Evolutionary conservation across 805 yeast genomes (phyloP).

Genomic region (Henningerozyma blattae): DNA sequence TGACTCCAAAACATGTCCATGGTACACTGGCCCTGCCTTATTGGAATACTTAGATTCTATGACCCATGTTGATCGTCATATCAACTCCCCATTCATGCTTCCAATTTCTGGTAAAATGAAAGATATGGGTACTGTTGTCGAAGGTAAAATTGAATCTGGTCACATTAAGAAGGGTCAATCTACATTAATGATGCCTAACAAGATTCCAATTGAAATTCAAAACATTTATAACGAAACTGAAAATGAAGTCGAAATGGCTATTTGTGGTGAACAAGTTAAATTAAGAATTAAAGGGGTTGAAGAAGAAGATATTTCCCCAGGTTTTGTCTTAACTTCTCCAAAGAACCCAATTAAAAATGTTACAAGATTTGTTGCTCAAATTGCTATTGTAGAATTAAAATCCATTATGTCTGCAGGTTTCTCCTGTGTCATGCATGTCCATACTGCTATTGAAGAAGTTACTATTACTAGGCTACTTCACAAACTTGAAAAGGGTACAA

Average conservation of each 20-base stretch:
- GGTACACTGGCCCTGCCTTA: constrained; percentile 90
- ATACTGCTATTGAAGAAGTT: constrained; percentile 96
- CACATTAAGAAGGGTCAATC: constrained; percentile 69
- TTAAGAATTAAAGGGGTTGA: constrained; percentile 89
- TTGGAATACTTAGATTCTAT: constrained; percentile 80
- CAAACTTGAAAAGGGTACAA: constrained; percentile 92
- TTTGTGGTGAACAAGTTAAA: constrained; percentile 95
- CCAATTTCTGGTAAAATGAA: constrained; percentile 92
- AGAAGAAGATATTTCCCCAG: constrained; percentile 89
- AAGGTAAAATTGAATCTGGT: constrained; percentile 97
- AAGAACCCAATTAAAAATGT: constrained; percentile 85
- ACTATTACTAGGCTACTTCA: constrained; percentile 70
- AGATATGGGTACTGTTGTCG: constrained; percentile 94
- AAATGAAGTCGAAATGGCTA: constrained; percentile 80
- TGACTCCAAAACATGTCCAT: constrained; percentile 58
- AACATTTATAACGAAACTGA: constrained; percentile 92
- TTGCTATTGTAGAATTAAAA: constrained; percentile 93
- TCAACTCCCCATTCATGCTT: constrained; percentile 94
- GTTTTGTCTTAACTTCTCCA: constrained; percentile 81
- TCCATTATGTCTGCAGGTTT: constrained; percentile 91
- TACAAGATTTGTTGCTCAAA: constrained; percentile 85
- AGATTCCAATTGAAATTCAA: constrained; percentile 67
- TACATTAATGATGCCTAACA: constrained; percentile 88
- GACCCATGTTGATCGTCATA: constrained; percentile 71
- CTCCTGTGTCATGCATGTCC: constrained; percentile 97